phyloP scores from a whole-genome alignment of 2,329 filamentous ascomycete species.

The Daldinia sp. region DNA sequence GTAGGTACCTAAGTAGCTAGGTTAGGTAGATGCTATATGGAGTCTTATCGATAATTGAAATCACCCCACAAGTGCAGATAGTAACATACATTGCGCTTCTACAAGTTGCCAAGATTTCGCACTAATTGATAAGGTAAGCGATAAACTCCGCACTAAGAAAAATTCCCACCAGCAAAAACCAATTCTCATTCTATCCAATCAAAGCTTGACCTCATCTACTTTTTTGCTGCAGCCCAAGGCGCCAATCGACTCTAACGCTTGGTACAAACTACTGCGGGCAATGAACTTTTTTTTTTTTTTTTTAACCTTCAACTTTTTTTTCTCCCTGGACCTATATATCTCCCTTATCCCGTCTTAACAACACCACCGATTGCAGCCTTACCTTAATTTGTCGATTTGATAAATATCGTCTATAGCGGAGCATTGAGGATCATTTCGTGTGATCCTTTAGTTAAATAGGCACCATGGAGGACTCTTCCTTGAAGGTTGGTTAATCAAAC shows the following conservation, averaged over 20 bases:
- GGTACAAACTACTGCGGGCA: constrained; percentile 16
- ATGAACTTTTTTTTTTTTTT: constrained; percentile 36
- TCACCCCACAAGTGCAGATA: neutral
- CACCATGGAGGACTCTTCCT: constrained; percentile 55
- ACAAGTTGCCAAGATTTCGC: constrained; percentile 35
- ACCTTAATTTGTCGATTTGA: neutral
- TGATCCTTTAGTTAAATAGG: neutral
- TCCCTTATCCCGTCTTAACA: constrained; percentile 8
- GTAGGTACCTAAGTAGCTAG: too few relatives aligned
- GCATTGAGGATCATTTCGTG: neutral
- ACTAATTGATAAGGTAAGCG: constrained; percentile 30
- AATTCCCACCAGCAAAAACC: constrained; percentile 32
- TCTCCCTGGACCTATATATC: constrained; percentile 14
- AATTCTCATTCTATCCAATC: constrained; percentile 22
- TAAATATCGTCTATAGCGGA: neutral
- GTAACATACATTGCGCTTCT: neutral
- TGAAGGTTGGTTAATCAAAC: constrained; percentile 54
- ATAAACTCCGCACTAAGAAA: constrained; percentile 40
- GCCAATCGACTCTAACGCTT: constrained; percentile 29
- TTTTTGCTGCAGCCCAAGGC: constrained; percentile 18
- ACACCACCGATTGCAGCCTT: neutral
- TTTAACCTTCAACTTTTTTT: constrained; percentile 16
- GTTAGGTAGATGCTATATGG: too few relatives aligned
- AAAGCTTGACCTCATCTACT: constrained; percentile 14
- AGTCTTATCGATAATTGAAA: neutral